Evolutionary conservation across 257 asterid genomes (phyloP).

Genomic region (Dorcoceras hygrometricum): DNA sequence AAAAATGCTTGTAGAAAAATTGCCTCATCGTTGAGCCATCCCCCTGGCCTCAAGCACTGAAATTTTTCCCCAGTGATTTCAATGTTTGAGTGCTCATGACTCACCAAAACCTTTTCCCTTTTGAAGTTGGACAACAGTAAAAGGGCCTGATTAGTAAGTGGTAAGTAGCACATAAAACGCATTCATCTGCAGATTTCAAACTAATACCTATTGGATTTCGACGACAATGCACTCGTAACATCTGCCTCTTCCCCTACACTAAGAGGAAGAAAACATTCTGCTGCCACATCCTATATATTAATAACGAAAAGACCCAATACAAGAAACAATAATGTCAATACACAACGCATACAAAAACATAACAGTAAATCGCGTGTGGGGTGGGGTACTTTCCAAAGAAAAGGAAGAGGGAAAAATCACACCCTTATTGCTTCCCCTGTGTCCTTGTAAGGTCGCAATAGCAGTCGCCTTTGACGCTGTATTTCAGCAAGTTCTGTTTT

Average conservation of each 20-base stretch:
- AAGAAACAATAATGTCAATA: not conserved
- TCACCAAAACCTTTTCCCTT: conserved; percentile 48
- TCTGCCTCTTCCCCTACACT: conserved; percentile 43
- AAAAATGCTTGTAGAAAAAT: not conserved
- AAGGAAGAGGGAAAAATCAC: not conserved
- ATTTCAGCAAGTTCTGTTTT: conserved; percentile 30
- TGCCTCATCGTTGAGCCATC: conserved; percentile 71
- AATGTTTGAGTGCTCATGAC: conserved; percentile 47
- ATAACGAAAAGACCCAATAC: conserved; percentile 4
- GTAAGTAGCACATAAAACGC: not conserved
- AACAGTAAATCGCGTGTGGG: not conserved
- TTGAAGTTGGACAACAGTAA: conserved; percentile 8
- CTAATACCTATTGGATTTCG: conserved; percentile 36
- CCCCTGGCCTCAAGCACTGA: conserved; percentile 52
- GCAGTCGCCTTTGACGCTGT: conserved; percentile 17
- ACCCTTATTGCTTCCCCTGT: conserved; percentile 35
- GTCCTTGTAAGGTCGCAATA: conserved; percentile 33
- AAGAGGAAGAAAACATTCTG: conserved; percentile 51
- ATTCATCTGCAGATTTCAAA: not conserved
- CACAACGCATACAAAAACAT: not conserved
- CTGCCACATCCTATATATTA: conserved; percentile 33
- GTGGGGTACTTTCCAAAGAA: not conserved
- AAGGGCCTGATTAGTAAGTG: not conserved
- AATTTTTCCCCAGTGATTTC: conserved; percentile 49
- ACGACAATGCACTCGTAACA: conserved; percentile 37